These are phyloP conservation scores for Zygosaccharomyces bailii DNA, from an alignment of 805 yeast species.

Conservation along the genomic window DNA sequence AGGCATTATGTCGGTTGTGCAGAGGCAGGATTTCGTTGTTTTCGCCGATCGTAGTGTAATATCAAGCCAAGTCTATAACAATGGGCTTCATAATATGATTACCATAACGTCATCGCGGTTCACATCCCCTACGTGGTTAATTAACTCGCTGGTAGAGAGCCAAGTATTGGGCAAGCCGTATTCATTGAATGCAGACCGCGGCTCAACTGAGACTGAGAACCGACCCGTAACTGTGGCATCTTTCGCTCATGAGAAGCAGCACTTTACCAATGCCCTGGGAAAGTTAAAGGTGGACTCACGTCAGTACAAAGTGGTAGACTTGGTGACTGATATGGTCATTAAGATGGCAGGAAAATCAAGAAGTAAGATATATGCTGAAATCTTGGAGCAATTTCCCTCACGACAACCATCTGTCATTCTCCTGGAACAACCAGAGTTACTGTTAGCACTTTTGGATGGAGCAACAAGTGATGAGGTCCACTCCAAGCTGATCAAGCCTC, in stretches of 20 bases:
- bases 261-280: conserved; percentile 21
- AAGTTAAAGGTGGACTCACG: conserved; percentile 23
- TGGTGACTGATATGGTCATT: conserved; percentile 45
- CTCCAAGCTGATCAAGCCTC: conserved; percentile 27
- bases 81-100: conserved; percentile 29
- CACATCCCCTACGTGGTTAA: conserved; percentile 63
- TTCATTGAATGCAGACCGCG: conserved; percentile 36
- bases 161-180: conserved; percentile 44
- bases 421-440: conserved; percentile 34
- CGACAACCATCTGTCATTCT: conserved; percentile 20
- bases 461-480: conserved; percentile 30
- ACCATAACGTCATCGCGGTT: conserved; percentile 45
- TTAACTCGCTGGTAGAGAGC: conserved; percentile 52
- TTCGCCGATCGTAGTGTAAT: conserved; percentile 50
- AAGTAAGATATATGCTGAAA: conserved; percentile 67
- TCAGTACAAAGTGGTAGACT: conserved; percentile 41
- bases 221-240: conserved; percentile 32
- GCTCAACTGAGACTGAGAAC: conserved; percentile 15
- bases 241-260: conserved; percentile 25
- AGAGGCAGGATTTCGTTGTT: conserved; percentile 56
- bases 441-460: conserved; percentile 28
- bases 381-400: conserved; percentile 59
- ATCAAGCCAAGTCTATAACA: conserved; percentile 22
- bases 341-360: conserved; percentile 56
- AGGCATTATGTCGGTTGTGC: conserved; percentile 30